Conservation (phyloP, 305 asterid genomes). For the Fraxinus xanthoxyloides region DNA sequence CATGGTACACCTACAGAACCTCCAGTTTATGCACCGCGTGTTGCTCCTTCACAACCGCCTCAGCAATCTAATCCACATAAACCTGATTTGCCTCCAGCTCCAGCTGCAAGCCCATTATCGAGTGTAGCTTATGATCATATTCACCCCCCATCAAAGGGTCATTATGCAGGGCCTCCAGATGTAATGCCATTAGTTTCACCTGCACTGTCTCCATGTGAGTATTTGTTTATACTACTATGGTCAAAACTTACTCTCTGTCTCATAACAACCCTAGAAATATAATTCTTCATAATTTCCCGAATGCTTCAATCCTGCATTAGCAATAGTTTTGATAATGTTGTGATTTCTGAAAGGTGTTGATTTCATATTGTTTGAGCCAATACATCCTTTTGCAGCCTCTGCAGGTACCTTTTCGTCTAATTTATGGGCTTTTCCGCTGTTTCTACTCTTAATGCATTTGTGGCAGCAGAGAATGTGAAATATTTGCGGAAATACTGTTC, state of each 20-base stretch:
- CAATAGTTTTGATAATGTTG: background rate
- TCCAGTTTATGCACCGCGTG: slow-evolving; percentile 51
- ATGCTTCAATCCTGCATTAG: background rate
- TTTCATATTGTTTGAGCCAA: background rate
- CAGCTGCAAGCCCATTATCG: background rate
- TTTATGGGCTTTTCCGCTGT: slow-evolving; percentile 40
- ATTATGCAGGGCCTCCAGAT: slow-evolving; percentile 44
- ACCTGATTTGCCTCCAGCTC: background rate
- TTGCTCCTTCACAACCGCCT: slow-evolving; percentile 39
- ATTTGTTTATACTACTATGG: background rate
- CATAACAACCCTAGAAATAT: too few species aligned
- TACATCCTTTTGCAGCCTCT: slow-evolving; percentile 56
- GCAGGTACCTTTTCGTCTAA: slow-evolving; percentile 40
- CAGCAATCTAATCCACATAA: background rate
- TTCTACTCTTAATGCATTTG: slow-evolving; percentile 40
- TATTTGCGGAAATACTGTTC: slow-evolving; percentile 5
- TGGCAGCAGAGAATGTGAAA: slow-evolving; percentile 41
- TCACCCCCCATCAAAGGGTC: slow-evolving; percentile 53
- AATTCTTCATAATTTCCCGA: too few species aligned
- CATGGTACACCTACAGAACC: slow-evolving; percentile 41
- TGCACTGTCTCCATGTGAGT: slow-evolving; percentile 63
- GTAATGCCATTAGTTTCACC: slow-evolving; percentile 45
- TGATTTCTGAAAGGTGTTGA: background rate
- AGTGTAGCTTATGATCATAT: slow-evolving; percentile 44
- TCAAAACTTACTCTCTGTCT: too few species aligned